A percentile compares a stretch with the other conserved stretches of the same genome.
Evolutionary conservation across 441 rosid genomes (phyloP).

Genomic region (Populus trichocarpa): DNA sequence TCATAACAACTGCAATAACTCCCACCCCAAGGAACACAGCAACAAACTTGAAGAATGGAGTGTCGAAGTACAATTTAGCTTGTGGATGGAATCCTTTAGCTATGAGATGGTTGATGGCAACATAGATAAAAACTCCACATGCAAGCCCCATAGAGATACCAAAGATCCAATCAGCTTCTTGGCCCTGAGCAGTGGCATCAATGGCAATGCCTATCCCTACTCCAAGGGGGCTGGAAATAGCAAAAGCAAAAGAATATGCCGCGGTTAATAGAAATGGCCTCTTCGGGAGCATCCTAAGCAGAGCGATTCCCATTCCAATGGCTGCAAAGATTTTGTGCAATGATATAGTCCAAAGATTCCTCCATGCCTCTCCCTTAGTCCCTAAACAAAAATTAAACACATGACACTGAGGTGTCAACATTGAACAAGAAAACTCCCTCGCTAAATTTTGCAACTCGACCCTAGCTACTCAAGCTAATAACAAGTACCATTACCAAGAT

Average conservation of each 20-base stretch:
- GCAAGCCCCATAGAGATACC: constrained; percentile 80
- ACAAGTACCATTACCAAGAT: background rate
- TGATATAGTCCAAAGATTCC: constrained; percentile 69
- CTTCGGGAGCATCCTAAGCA: constrained; percentile 65
- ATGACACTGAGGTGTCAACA: background rate
- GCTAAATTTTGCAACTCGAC: background rate
- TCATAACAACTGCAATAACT: constrained; percentile 70
- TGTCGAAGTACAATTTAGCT: constrained; percentile 32
- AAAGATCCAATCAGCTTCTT: constrained; percentile 57
- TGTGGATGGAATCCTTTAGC: constrained; percentile 60
- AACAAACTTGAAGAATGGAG: constrained; percentile 50
- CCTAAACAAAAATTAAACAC: constrained; percentile 15
- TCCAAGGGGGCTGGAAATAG: constrained; percentile 70
- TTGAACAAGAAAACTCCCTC: background rate
- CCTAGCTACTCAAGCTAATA: background rate
- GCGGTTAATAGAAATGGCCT: constrained; percentile 52
- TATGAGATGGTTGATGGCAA: constrained; percentile 69
- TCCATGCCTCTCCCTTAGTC: constrained; percentile 66
- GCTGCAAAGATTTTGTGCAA: constrained; percentile 85
- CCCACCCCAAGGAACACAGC: constrained; percentile 61
- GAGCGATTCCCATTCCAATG: constrained; percentile 77
- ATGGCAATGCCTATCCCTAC: constrained; percentile 71
- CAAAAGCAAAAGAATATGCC: constrained; percentile 66
- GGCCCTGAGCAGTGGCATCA: constrained; percentile 66
- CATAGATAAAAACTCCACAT: constrained; percentile 72